Evolutionary conservation across 2,329 filamentous ascomycete genomes (phyloP).

Genomic region (Aspergillus sp.): DNA sequence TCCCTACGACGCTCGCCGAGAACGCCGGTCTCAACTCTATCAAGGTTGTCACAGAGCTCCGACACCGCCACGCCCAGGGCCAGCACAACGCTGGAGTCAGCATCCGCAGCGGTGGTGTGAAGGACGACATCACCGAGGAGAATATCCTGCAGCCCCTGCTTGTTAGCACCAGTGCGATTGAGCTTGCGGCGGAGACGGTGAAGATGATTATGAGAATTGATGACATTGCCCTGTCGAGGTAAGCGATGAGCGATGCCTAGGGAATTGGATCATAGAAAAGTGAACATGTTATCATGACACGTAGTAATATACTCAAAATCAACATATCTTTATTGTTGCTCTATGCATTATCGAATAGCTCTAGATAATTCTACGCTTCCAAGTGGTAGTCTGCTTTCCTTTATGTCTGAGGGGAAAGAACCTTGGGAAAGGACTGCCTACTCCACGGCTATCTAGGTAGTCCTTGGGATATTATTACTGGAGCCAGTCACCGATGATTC

Average conservation of each 20-base stretch:
- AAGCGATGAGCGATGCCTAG: slow-evolving; percentile 14
- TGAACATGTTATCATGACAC: slow-evolving; percentile 20
- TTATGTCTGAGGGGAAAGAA: too few relatives aligned
- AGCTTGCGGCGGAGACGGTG: slow-evolving; percentile 95
- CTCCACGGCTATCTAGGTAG: too few relatives aligned
- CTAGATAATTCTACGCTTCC: too few relatives aligned
- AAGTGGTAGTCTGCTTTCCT: too few relatives aligned
- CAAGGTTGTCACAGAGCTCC: slow-evolving; percentile 94
- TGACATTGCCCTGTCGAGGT: slow-evolving; percentile 60
- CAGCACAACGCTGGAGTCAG: slow-evolving; percentile 96
- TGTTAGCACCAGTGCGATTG: slow-evolving; percentile 95
- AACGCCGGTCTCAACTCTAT: slow-evolving; percentile 98
- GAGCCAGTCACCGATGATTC: too few relatives aligned
- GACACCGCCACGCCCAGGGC: slow-evolving; percentile 90
- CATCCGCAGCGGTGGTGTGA: slow-evolving; percentile 96
- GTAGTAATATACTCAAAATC: slow-evolving; percentile 22
- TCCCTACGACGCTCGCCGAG: slow-evolving; percentile 94
- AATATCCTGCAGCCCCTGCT: slow-evolving; percentile 94
- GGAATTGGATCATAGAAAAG: slow-evolving; percentile 17
- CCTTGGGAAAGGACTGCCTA: too few relatives aligned
- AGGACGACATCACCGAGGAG: slow-evolving; percentile 94
- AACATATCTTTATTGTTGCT: slow-evolving; percentile 10
- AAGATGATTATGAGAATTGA: slow-evolving; percentile 84
- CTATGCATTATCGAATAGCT: too few relatives aligned
- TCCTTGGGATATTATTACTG: too few relatives aligned